Percentiles rank a stretch among this genome's conserved stretches.
phyloP scores from a whole-genome alignment of 2,329 filamentous ascomycete genomes.

The Teratosphaeriaceae sp. region DNA sequence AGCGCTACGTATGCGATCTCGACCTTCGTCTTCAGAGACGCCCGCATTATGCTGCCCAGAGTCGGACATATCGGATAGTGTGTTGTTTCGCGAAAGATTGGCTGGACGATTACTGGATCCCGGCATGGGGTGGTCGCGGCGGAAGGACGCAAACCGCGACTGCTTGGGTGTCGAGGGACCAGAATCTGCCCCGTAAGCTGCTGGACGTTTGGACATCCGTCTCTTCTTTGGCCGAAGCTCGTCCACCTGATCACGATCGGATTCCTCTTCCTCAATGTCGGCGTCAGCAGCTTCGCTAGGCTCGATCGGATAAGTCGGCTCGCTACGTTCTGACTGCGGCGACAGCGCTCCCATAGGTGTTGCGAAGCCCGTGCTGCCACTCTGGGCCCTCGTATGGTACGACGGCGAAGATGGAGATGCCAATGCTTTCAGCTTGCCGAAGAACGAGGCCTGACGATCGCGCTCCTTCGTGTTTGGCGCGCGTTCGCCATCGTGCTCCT shows the following conservation, averaged over 20 bases:
- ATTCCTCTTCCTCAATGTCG: conserved; percentile 56
- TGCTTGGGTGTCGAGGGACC: conserved; percentile 60
- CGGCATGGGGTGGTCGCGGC: conserved; percentile 37
- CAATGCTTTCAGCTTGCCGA: conserved; percentile 25
- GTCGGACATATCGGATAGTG: conserved; percentile 32
- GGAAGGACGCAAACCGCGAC: conserved; percentile 45
- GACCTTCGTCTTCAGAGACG: conserved; percentile 46
- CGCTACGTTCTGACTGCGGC: conserved; percentile 27
- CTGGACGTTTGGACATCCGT: conserved; percentile 55
- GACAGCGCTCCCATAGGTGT: conserved; percentile 21
- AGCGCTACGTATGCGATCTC: conserved; percentile 41
- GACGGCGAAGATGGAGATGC: conserved; percentile 16
- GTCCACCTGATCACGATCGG: conserved; percentile 39
- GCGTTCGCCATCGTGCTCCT: conserved; percentile 15
- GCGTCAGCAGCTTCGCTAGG: conserved; percentile 76
- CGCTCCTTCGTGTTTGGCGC: conserved; percentile 12
- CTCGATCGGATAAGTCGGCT: conserved; percentile 40
- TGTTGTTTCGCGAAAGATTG: conserved; percentile 49
- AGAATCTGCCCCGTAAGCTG: conserved; percentile 51
- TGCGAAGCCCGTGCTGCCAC: conserved; percentile 14
- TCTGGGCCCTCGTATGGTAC: conserved; percentile 10
- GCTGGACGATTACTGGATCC: conserved; percentile 48
- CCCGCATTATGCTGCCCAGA: conserved; percentile 37
- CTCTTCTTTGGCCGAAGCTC: conserved; percentile 54
- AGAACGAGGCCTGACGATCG: conserved; percentile 21